These are phyloP conservation scores for Asterella californica DNA, from an alignment of 225 moss, liverwort and hornwort genomes.

Conservation along the genomic window DNA sequence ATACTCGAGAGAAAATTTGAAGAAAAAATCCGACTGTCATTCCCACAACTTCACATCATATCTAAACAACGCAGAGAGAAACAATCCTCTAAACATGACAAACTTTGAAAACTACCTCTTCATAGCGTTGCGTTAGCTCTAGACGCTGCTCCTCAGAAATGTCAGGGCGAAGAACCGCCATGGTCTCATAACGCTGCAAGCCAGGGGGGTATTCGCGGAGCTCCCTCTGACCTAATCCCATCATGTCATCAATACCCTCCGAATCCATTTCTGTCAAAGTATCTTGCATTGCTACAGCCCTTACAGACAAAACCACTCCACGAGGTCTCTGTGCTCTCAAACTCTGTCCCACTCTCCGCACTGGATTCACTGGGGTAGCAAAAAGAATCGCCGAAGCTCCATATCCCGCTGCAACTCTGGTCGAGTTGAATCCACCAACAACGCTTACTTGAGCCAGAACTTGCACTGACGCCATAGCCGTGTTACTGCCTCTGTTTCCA, in stretches of 20 bases:
- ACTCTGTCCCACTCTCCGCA: no score
- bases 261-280: conserved; percentile 66
- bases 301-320: no score
- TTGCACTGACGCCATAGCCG: no score
- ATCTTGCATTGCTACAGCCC: no score
- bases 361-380: neutral
- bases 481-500: no score
- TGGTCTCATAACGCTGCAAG: conserved; percentile 90
- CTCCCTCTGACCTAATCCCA: conserved; percentile 69
- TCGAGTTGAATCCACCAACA: neutral
- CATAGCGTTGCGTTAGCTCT: conserved; percentile 87
- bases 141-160: conserved; percentile 91
- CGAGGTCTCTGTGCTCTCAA: no score
- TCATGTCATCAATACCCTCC: conserved; percentile 61
- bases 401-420: neutral
- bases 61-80: no score
- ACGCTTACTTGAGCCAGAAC: no score
- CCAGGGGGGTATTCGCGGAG: conserved; percentile 86
- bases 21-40: no score
- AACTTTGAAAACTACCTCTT: conserved; percentile 51
- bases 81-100: no score
- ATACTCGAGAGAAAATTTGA: no score
- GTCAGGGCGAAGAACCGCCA: conserved; percentile 88
- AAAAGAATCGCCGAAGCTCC: neutral
- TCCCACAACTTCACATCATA: no score